A percentile compares a stretch with the other conserved stretches of the same genome.
These are phyloP conservation scores for Metarhizium humberi DNA, from an alignment of 2,329 filamentous ascomycete genomes.

Conservation along the genomic window DNA sequence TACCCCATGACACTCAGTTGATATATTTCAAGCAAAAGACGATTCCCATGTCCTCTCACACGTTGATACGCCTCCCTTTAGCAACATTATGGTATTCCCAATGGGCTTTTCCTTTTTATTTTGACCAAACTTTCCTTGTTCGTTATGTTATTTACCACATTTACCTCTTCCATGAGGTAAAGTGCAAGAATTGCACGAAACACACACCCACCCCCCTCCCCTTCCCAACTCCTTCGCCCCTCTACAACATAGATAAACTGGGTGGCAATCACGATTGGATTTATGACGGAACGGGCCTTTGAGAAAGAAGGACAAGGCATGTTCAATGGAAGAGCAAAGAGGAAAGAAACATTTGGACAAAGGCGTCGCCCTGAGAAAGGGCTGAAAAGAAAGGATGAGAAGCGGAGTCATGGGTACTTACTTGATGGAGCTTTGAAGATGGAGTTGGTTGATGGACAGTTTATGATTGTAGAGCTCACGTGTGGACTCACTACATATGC, in stretches of 20 bases:
- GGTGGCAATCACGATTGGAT: constrained; percentile 12
- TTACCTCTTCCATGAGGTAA: neutral
- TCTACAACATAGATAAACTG: constrained; percentile 2
- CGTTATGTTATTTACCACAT: neutral
- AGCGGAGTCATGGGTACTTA: constrained; percentile 2
- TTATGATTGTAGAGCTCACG: constrained; percentile 19
- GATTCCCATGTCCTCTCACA: constrained; percentile 6
- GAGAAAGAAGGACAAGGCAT: constrained; percentile 1
- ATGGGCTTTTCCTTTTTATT: neutral
- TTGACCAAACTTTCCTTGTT: neutral
- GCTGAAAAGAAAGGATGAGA: constrained; percentile 7
- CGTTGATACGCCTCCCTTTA: neutral
- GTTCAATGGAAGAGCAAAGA: neutral
- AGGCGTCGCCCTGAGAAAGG: neutral
- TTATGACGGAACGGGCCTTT: constrained; percentile 7
- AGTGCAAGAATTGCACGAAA: neutral
- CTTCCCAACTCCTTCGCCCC: neutral
- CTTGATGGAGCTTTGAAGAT: neutral
- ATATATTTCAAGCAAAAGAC: neutral
- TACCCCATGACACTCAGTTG: constrained; percentile 1
- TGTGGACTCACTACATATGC: constrained; percentile 15
- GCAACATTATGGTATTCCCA: neutral
- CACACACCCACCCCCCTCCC: neutral
- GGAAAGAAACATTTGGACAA: neutral
- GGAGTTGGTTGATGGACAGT: constrained; percentile 13